Evolutionary conservation across 106 monocot species (phyloP), one percentile per base, ranked within the genome.

Genomic region (Apostasia ramifera): DNA sequence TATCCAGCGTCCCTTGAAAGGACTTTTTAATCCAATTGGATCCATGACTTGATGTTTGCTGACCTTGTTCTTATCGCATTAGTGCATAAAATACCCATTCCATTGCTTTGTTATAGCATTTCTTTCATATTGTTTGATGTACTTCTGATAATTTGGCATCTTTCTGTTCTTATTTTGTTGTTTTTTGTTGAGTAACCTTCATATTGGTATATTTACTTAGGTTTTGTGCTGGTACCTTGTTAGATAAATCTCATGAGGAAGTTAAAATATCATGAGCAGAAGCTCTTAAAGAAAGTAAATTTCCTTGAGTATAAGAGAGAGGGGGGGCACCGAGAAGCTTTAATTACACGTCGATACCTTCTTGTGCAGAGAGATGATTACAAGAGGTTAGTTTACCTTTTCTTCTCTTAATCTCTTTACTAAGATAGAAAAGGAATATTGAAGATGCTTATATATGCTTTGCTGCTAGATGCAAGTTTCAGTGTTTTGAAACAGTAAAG

Each of bases 201-300:
- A 26, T 26, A 26, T 26, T 26, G 26, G 26, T 26, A 26, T 26
- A 26, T 26, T 26, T 26, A 26, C 26, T 26, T 26, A 26, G 26
- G 26, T 26, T 26, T 26, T 26, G 26, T 65, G 50, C 47, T n/a
- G 2, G 59, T 1, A 26, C 8, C 8, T 65, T 47, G 7, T 43
- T 26, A 12, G 8, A 48, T 5, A 65, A 26, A 48, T 6, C 8
- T 37, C 44, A 95, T 92, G 95, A 91, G 95, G 81, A 92, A 92
- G 63, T 57, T 97, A 39, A 92, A 89, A 73, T 89, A 71, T 53
- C 95, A 92, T 57, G 95, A 92, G 89, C 86, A 92, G 87, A 97
- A 92, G 75, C 91, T 91, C 48, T 61, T 95, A 70, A 95, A 95
- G 72, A 91, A 91, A 80, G 84, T 84, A 12, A 88, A 95, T 56